A percentile compares a stretch with the other conserved stretches of the same genome.
Conservation (phyloP, 352 stramenopile species). For the Phytophthora pisi region DNA sequence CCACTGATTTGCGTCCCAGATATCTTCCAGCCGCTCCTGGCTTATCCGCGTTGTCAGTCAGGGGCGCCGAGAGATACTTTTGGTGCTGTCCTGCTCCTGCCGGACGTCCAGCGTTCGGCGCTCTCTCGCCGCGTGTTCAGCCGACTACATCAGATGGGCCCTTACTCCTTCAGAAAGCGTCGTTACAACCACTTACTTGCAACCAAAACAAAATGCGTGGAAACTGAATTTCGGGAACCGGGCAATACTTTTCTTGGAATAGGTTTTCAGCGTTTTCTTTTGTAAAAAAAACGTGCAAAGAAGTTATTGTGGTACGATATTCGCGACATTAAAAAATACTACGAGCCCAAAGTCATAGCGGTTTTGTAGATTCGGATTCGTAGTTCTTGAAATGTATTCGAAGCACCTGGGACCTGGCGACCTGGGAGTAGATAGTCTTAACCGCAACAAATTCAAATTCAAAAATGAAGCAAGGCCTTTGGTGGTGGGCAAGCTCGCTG, state of each 20-base stretch:
- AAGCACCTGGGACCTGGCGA: too few relatives aligned
- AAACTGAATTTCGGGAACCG: neutral
- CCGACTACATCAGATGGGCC: conserved; percentile 21
- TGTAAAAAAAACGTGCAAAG: neutral
- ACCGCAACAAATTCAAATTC: neutral
- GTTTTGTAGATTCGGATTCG: neutral
- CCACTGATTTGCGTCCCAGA: conserved; percentile 28
- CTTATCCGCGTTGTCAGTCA: conserved; percentile 20
- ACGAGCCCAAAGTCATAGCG: neutral
- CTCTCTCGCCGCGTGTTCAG: conserved; percentile 25
- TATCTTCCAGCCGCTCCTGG: conserved; percentile 8
- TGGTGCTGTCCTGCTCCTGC: neutral
- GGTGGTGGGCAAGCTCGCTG: too few relatives aligned
- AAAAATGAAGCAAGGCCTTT: neutral
- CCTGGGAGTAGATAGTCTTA: too few relatives aligned
- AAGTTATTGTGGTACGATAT: neutral
- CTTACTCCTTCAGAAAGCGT: neutral
- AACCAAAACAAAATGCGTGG: too few relatives aligned
- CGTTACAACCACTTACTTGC: too few relatives aligned
- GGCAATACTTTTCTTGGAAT: neutral
- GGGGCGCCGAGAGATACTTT: conserved; percentile 18
- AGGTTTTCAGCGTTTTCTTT: neutral
- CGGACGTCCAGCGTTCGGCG: conserved; percentile 10
- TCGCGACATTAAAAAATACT: neutral
- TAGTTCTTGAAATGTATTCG: neutral